Base-by-base conservation (phyloP, 805 yeast species). In the Lipomyces orientalis region DNA sequence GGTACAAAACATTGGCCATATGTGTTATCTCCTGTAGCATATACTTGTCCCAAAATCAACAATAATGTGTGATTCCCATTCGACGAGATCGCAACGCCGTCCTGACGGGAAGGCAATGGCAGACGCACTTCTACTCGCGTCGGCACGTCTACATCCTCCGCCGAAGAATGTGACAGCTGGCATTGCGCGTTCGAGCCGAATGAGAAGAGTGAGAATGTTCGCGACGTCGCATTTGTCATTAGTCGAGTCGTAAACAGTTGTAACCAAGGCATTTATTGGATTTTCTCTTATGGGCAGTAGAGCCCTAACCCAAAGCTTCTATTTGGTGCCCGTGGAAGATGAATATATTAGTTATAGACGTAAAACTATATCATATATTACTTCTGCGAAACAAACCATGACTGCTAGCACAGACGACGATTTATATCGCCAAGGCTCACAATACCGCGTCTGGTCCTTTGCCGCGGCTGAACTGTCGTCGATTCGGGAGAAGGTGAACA, bases 401-500 rank as follows among this genome's bases (percentile, higher is more conserved):
- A 16, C 55, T 34, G 34, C 55, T 16, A 52, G n/a, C 6, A 25
- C 55, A 9, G 90, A 87, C 73, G 98, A 95, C 77, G 99, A 95
- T 71, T 80, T 95, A 52, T 94, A 91, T 78, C 85, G 98, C 56
- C 84, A 93, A 39, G 90, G 97, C 3, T 85, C 95, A 0, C 99
- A 94, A 79, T 94, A 84, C 76, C 81, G 89, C 62, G 65, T 86
- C 9, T 94, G 99, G 99, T 93, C 98, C 0, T 94, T 86, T 77
- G 87, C 92, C 0, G 75, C 76, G 22, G 85, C 85, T 1, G 85
- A 84, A 64, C 81, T 94, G n/a, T 79, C 77, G 2, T 81, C 83
- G 35, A 78, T 81, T 46, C 80, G 91, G 66, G 71, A 74, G 16
- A 73, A 79, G 14, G 84, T 88, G 5, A 89, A 91, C 77, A 81